These are phyloP conservation scores for Microcyclospora pomicola DNA, from an alignment of 2,329 filamentous ascomycete genomes.

Conservation along the genomic window DNA sequence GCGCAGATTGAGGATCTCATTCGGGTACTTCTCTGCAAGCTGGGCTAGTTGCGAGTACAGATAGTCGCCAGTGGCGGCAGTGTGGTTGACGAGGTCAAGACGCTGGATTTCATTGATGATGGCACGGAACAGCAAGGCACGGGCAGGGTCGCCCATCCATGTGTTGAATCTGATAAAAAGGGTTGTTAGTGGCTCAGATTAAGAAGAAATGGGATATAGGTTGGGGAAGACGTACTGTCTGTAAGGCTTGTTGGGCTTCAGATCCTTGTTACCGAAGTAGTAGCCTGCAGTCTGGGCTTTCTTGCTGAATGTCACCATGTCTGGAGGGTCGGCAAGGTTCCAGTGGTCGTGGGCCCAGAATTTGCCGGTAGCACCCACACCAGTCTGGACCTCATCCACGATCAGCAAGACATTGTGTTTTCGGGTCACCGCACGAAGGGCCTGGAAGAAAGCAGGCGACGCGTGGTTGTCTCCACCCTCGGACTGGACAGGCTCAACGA, in stretches of 20 bases:
- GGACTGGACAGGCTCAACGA: slow-evolving; percentile 85
- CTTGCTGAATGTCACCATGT: slow-evolving; percentile 93
- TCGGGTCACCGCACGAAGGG: slow-evolving; percentile 64
- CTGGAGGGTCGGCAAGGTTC: slow-evolving; percentile 63
- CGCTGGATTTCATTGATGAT: slow-evolving; percentile 72
- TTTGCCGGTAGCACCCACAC: slow-evolving; percentile 79
- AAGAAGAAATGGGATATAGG: too few species aligned
- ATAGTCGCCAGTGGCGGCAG: slow-evolving; percentile 64
- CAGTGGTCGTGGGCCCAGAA: slow-evolving; percentile 98
- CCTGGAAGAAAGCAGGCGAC: slow-evolving; percentile 72
- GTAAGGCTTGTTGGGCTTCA: slow-evolving; percentile 85
- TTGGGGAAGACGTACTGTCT: slow-evolving; percentile 51
- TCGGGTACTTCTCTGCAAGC: slow-evolving; percentile 57
- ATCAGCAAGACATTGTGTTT: slow-evolving; percentile 71
- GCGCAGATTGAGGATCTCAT: slow-evolving; percentile 67
- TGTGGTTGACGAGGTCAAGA: slow-evolving; percentile 64
- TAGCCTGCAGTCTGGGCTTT: slow-evolving; percentile 90
- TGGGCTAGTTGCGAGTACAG: slow-evolving; percentile 56
- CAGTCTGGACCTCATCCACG: slow-evolving; percentile 89
- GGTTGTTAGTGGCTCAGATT: too few species aligned
- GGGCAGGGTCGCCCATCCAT: slow-evolving; percentile 86
- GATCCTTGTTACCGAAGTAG: slow-evolving; percentile 68
- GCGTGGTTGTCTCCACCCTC: slow-evolving; percentile 94
- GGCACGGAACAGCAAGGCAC: slow-evolving; percentile 70
- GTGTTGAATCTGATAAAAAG: slow-evolving; percentile 44